Base-by-base conservation (phyloP, 768 basidiomycete genomes). In the Phanerodontia chrysosporium region DNA sequence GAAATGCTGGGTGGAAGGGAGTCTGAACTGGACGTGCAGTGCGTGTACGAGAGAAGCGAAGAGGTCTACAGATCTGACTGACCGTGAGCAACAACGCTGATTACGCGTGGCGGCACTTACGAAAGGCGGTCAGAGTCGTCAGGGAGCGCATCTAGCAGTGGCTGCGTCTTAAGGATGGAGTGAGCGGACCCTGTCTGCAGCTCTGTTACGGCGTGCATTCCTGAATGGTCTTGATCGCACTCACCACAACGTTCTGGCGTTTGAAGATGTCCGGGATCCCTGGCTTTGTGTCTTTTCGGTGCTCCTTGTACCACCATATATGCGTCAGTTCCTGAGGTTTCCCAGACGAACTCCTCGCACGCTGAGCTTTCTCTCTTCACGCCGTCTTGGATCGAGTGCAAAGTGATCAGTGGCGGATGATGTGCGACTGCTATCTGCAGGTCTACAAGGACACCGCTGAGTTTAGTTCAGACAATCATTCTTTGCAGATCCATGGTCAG, bases 351-450 rank as follows among this genome's bases (percentile, higher is more conserved):
- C 4, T 12, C 39, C 18, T 42, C 16, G 27, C 2, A 51, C 12
- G n/a, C 14, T 18, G 10, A 51, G 49, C 13, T 30, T 51, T 28
- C 80, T 78, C 58, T 83, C 76, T 61, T 82, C 74, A 45, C 72
- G 7, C 92, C 92, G 69, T 92, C 85, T 72, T 92, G 90, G 24
- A 92, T 74, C 12, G 91, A 92, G 69, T 89, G 89, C 25, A 93
- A 70, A 12, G 83, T 84, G 29, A 93, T 70, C 25, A 80, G 76
- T 42, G 85, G 81, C 44, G 89, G 89, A 62, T 90, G 77, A 58
- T 86, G 86, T 28, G 84, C 79, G 16, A 90, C 80, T 18, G 87
- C 90, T 60, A 94, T 66, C 62, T 57, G 63, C 72, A 88, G 86
- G 52, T 85, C 85, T 88, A 65, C 32, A 18, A 42, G 55, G 36